Evolutionary conservation across 2,329 filamentous ascomycete species (phyloP), one percentile per base, ranked within the genome.

Genomic region (Trichoderma sp.): DNA sequence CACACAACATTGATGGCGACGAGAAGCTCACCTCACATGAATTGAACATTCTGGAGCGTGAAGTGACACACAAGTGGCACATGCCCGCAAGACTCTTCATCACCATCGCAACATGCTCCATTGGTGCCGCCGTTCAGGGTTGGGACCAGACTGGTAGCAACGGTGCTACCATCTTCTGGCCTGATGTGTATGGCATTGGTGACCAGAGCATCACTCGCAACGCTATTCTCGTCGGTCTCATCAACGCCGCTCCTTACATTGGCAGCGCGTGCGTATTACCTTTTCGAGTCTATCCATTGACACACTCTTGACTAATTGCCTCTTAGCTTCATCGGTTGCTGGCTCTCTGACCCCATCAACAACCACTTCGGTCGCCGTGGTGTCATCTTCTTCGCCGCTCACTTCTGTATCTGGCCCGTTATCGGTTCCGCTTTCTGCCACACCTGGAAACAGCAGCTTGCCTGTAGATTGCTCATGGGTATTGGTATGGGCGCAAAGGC

Each of bases 311-410:
- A 24, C 75, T 70, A 8, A 13, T 16, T 27, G 16, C 10, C 14
- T 16, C 21, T 29, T n/a, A 80, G 79, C 13, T 74, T 83, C 37
- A 75, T 84, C 27, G 87, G 88, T 16, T 88, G 87, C 76, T 90
- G 88, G 89, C 77, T 90, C 16, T 89, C 89, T 1, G 90, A 92
- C 70, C 88, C 89, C 13, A 84, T 91, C 67, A 86, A 83, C 72
- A 74, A 81, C 66, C 76, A 73, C 58, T 73, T 81, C 31, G 83
- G 83, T 24, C 83, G 83, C 24, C 79, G 84, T 31, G 82, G 82
- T 57, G 69, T 73, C 21, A 94, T 95, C 72, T 94, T 93, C 79
- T 82, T 93, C 70, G 88, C 92, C 14, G 92, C 91, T 58, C 86
- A 91, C 72, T 89, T 94, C 76, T 91, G 90, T 75, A 82, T 92